Evolutionary conservation across 257 asterid species (phyloP), one percentile per base, ranked within the genome.

Genomic region (Leonotis leonurus): DNA sequence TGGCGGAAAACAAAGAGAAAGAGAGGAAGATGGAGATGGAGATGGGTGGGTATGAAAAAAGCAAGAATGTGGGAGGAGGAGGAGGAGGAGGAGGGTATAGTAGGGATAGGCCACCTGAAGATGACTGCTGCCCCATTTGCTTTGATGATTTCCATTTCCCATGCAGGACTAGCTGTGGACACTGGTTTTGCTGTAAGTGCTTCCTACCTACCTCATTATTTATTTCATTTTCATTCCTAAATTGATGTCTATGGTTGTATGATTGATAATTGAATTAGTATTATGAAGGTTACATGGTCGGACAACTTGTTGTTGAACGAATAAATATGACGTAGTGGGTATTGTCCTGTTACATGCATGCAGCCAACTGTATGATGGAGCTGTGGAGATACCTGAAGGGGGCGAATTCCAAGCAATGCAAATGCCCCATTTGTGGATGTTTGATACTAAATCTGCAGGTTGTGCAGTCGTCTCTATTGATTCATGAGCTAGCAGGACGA

Each of bases 101-200:
- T 18, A 45, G 25, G 56, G 69, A 62, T 35, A 37, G 4, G 22
- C 82, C 82, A 3, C 73, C 82, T 0, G 64, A 40, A 20, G 79
- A 77, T 48, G 82, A 77, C 53, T 64, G 71, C 43, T 77, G 82
- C 62, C 76, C 82, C 3, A 77, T 77, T 37, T 77, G 82, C 72
- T 77, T 77, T 17, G 82, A 53, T 18, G 70, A 55, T 6, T 77
- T 69, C 32, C 7, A 16, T 5, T 21, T 70, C 5, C 71, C 82
- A 17, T 73, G 79, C 71, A 48, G 62, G 56, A 69, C 79, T 25
- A 73, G 55, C 58, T 77, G 82, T 16, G 76, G 73, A 0, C 82
- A 77, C 65, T 77, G 82, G 78, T 77, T 51, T 56, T 77, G 82
- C 48, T 62, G 82, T 77, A 50, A 33, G 53, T 22, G 7, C 6